Evolutionary conservation across 2,329 filamentous ascomycete genomes (phyloP), one percentile per base, ranked within the genome.

Genomic region (Aaosphaeria arxii): DNA sequence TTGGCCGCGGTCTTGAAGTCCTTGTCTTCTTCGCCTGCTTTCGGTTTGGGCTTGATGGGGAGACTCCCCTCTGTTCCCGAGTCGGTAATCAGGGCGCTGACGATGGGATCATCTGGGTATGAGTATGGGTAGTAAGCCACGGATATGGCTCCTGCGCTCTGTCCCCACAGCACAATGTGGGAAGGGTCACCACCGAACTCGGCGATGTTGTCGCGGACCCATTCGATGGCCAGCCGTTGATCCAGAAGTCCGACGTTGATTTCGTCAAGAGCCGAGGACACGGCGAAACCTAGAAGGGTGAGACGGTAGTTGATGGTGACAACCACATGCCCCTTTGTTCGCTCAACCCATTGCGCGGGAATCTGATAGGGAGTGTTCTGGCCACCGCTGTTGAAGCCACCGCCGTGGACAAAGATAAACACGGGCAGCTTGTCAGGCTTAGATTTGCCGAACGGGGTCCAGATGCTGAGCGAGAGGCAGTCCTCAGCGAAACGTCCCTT

Each of bases 51-150:
- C n/a, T 68, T 58, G 7, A 7, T 7, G 9, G 54, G 45, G 5
- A 51, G 36, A 39, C 67, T 64, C 6, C 46, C 35, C 5, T 47
- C 55, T 11, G 44, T 56, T 9, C 63, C 61, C 13, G 61, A 64
- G 42, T 60, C 49, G 53, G 62, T 57, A 13, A 66, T 65, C 29
- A 61, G 42, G 36, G 54, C 52, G 5, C 49, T 48, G 4, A 62
- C 71, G 28, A 81, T 81, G 5, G 78, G 76, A 40, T 81, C 75
- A 0, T 74, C 48, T 2, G 54, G 54, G 42, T 75, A 78, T 2
- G 78, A 74, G 44, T 78, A 80, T 4, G 74, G 68, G 65, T 74
- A 77, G 56, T 74, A 73, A 52, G 80, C 77, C 0, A 73, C 72
- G 1, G 70, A 61, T 4, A 71, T 61, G 7, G 66, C 64, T 1